Evolutionary conservation across 768 basidiomycete species (phyloP).

Genomic region (Cubamyces lactineus): DNA sequence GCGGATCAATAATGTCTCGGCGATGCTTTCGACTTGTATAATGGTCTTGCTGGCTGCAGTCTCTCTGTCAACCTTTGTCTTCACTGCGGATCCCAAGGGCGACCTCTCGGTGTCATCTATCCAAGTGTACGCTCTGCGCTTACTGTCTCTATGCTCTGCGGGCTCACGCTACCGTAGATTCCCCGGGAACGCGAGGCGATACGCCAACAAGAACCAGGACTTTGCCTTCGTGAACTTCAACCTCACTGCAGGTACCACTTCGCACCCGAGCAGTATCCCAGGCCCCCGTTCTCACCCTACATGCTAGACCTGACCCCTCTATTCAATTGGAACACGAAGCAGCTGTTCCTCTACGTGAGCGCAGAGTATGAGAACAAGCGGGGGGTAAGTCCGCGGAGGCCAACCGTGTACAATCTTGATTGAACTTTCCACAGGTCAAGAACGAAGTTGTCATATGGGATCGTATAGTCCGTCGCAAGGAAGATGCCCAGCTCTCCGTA

Average conservation of each 20-base stretch:
- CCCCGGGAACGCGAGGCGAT: constrained; percentile 43
- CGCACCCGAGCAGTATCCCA: too few species aligned
- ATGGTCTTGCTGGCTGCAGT: constrained; percentile 74
- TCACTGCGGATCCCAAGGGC: constrained; percentile 61
- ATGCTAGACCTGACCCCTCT: constrained; percentile 74
- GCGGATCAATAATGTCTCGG: constrained; percentile 73
- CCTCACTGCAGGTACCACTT: constrained; percentile 65
- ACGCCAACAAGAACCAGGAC: constrained; percentile 68
- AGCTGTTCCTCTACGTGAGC: constrained; percentile 83
- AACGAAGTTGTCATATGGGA: constrained; percentile 93
- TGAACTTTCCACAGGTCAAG: constrained; percentile 47
- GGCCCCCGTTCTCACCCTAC: background rate
- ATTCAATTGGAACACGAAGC: constrained; percentile 98
- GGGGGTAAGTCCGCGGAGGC: constrained; percentile 56
- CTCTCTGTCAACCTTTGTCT: constrained; percentile 72
- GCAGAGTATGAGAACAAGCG: constrained; percentile 79
- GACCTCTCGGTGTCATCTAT: constrained; percentile 61
- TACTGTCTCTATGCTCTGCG: background rate
- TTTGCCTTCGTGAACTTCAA: constrained; percentile 83
- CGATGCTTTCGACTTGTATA: constrained; percentile 72
- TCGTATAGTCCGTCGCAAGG: constrained; percentile 81
- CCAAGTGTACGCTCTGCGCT: constrained; percentile 69
- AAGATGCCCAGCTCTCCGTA: constrained; percentile 70
- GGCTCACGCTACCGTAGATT: constrained; percentile 21
- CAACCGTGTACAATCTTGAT: constrained; percentile 2